Conservation (phyloP, 768 basidiomycete species). For the Cyathus striatus region DNA sequence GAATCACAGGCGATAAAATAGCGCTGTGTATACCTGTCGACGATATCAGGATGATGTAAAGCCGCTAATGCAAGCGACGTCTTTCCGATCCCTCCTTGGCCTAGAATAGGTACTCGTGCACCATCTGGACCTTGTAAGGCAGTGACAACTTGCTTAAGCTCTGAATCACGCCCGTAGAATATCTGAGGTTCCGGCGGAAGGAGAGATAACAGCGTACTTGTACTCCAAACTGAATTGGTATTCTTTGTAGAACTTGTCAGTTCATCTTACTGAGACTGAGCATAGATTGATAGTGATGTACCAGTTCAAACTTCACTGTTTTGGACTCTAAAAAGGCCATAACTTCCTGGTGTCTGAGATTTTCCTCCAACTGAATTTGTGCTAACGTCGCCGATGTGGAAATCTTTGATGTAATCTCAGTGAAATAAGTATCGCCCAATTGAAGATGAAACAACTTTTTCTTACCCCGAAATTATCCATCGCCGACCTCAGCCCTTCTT, state of each 20-base stretch:
- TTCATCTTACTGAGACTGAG: neutral
- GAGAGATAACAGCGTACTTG: neutral
- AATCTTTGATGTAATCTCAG: neutral
- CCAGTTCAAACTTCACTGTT: neutral
- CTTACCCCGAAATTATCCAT: neutral
- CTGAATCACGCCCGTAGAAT: neutral
- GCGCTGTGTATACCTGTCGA: neutral
- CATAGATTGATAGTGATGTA: neutral
- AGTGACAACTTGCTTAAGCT: neutral
- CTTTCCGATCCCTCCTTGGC: neutral
- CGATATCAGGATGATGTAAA: neutral
- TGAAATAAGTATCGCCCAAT: neutral
- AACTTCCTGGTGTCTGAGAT: neutral
- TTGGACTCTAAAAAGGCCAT: neutral
- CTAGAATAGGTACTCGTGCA: neutral
- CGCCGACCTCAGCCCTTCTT: neutral
- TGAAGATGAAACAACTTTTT: neutral
- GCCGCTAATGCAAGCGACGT: neutral
- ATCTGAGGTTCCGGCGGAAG: neutral
- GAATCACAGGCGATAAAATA: neutral
- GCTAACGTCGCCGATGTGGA: neutral
- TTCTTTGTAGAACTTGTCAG: neutral
- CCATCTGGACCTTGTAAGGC: neutral
- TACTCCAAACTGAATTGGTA: neutral
- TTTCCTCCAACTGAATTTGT: neutral